Percentiles rank a stretch among this genome's conserved stretches.
Conservation (phyloP, 768 basidiomycete genomes). For the Leccinum pellstonianum region DNA sequence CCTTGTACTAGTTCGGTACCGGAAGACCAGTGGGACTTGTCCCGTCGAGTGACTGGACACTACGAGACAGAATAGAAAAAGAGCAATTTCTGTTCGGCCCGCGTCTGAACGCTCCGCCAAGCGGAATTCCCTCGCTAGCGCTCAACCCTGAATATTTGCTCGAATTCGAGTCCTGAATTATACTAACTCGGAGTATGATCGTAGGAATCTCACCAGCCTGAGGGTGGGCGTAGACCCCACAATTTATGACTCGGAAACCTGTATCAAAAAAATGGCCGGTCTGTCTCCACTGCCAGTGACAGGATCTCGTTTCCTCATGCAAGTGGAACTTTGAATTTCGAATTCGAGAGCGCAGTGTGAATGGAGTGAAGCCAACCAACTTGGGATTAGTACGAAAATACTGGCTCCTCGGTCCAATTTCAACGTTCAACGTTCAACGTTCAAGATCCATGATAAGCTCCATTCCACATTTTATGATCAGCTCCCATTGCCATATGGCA, state of each 20-base stretch:
- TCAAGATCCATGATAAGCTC: background rate
- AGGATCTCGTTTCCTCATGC: background rate
- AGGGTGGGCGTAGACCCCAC: background rate
- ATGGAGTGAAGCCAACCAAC: background rate
- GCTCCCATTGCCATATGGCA: background rate
- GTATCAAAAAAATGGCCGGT: background rate
- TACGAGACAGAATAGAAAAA: too few species aligned
- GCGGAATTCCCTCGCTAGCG: background rate
- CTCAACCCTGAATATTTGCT: background rate
- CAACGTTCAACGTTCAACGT: too few species aligned
- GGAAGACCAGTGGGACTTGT: background rate
- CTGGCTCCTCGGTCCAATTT: too few species aligned
- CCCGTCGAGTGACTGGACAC: background rate
- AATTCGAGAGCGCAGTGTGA: background rate
- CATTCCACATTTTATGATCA: background rate
- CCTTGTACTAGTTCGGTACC: background rate
- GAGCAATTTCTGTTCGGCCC: too few species aligned
- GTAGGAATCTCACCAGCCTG: background rate
- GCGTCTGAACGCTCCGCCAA: background rate
- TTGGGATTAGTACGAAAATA: background rate
- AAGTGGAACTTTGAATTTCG: background rate
- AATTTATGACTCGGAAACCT: background rate
- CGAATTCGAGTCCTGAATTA: background rate
- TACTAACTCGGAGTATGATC: background rate
- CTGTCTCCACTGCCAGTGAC: background rate